Evolutionary conservation across 768 basidiomycete genomes (phyloP).

Genomic region (Russula sp.): DNA sequence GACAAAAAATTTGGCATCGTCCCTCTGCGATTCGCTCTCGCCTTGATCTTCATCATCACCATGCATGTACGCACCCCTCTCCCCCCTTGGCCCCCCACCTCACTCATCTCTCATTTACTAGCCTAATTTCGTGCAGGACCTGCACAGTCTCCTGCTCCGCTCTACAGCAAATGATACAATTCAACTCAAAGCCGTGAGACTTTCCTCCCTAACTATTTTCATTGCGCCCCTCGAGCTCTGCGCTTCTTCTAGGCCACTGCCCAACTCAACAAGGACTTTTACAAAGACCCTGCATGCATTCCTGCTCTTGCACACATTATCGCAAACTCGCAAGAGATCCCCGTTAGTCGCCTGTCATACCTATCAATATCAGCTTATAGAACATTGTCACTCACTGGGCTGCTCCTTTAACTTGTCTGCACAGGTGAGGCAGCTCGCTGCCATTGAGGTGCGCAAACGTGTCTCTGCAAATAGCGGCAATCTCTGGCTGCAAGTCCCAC

Average conservation of each 20-base stretch:
- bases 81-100: conserved; percentile 8
- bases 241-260: conserved; percentile 69
- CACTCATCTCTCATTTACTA: conserved; percentile 34
- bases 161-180: conserved; percentile 86
- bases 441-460: conserved; percentile 95
- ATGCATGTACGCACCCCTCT: conserved; percentile 7
- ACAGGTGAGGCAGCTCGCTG: conserved; percentile 94
- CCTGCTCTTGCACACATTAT: conserved; percentile 86
- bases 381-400: background rate
- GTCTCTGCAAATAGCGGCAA: conserved; percentile 73
- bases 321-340: conserved; percentile 75
- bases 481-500: conserved; percentile 73
- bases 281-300: conserved; percentile 88
- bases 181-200: conserved; percentile 81
- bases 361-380: background rate
- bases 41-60: conserved; percentile 19
- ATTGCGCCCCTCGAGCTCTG: conserved; percentile 3
- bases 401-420: background rate
- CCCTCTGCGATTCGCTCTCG: conserved; percentile 29
- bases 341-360: conserved; percentile 51
- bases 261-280: conserved; percentile 87
- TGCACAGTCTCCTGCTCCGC: conserved; percentile 84
- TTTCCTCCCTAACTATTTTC: conserved; percentile 17
- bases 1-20: conserved; percentile 51
- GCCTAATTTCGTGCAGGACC: conserved; percentile 71